Conservation (phyloP, 148 eudicot genomes). For the Camellia japonica region DNA sequence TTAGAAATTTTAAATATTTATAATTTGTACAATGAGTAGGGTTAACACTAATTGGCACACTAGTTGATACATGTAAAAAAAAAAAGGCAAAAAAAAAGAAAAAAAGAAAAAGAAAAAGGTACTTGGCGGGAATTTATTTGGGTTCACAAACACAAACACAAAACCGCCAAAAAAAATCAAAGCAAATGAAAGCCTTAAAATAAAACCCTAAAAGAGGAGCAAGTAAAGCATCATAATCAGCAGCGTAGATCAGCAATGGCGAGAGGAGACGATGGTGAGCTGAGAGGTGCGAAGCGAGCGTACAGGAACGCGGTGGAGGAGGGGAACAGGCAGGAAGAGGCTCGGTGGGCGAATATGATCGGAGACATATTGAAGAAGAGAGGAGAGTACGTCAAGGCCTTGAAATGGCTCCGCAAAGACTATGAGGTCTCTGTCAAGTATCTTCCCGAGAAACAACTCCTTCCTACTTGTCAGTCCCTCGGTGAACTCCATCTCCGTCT, state of each 20-base stretch:
- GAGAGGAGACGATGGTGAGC: constrained; percentile 44
- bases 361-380: constrained; percentile 72
- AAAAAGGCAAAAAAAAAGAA: too few relatives aligned
- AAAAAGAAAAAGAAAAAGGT: background rate
- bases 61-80: too few relatives aligned
- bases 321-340: constrained; percentile 80
- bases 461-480: constrained; percentile 85
- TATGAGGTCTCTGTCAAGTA: constrained; percentile 53
- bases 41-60: too few relatives aligned
- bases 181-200: background rate
- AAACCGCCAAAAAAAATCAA: constrained; percentile 4
- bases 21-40: too few relatives aligned
- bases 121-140: constrained; percentile 13
- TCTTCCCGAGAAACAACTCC: constrained; percentile 67
- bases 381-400: constrained; percentile 82
- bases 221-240: background rate
- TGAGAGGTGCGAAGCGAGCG: constrained; percentile 54
- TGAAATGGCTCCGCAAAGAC: constrained; percentile 73
- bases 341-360: constrained; percentile 92
- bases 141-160: background rate
- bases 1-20: too few relatives aligned
- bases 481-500: constrained; percentile 85
- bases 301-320: constrained; percentile 50
- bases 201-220: background rate
- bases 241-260: constrained; percentile 20